phyloP scores from a whole-genome alignment of 805 yeast genomes.

The Wickerhamomyces hampshirensis region DNA sequence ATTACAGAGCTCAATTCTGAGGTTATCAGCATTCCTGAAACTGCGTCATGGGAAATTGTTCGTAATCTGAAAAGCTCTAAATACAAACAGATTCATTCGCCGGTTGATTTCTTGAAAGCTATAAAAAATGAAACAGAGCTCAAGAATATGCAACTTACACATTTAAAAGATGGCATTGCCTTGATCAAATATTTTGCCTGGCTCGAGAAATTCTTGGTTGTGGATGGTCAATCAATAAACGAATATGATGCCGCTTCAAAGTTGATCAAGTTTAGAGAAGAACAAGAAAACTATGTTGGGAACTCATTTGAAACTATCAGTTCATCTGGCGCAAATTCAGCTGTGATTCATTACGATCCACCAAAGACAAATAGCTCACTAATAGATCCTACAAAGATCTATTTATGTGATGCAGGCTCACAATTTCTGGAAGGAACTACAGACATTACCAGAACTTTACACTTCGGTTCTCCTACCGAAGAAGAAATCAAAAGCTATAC shows the following conservation, averaged over 20 bases:
- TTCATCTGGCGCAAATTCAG: slow-evolving; percentile 70
- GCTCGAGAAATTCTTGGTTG: slow-evolving; percentile 58
- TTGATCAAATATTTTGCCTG: slow-evolving; percentile 73
- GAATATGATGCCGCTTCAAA: slow-evolving; percentile 66
- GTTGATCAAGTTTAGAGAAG: slow-evolving; percentile 48
- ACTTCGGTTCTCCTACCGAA: slow-evolving; percentile 50
- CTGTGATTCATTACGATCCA: slow-evolving; percentile 75
- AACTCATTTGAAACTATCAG: slow-evolving; percentile 75
- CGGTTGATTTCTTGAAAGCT: slow-evolving; percentile 64
- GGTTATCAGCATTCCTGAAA: slow-evolving; percentile 48
- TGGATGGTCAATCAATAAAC: slow-evolving; percentile 39
- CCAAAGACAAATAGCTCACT: slow-evolving; percentile 49
- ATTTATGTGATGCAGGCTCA: slow-evolving; percentile 84
- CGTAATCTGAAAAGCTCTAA: slow-evolving; percentile 40
- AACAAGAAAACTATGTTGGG: slow-evolving; percentile 55
- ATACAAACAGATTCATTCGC: slow-evolving; percentile 44
- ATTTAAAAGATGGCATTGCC: slow-evolving; percentile 78
- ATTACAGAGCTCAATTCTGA: slow-evolving; percentile 17
- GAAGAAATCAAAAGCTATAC: slow-evolving; percentile 71
- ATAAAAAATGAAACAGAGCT: slow-evolving; percentile 73
- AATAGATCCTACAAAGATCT: slow-evolving; percentile 64
- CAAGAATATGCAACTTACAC: slow-evolving; percentile 68
- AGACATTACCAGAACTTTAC: slow-evolving; percentile 86
- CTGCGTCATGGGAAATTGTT: slow-evolving; percentile 65
- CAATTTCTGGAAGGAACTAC: slow-evolving; percentile 95